phyloP scores from a whole-genome alignment of 2,329 filamentous ascomycete genomes.

The Teratosphaeria gauchensis region DNA sequence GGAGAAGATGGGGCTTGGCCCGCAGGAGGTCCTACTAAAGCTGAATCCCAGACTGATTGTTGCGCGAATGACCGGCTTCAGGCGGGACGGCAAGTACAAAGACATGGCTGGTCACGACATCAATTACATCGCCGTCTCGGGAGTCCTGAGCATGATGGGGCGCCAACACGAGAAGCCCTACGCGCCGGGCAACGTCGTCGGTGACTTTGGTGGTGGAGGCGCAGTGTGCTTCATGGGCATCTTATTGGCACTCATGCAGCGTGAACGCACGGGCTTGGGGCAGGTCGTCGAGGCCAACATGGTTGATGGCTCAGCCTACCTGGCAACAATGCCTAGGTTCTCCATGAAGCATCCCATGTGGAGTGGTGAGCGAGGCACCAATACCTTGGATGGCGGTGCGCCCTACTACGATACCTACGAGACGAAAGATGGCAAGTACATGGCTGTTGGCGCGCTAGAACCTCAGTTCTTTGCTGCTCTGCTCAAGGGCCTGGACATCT shows the following conservation, averaged over 20 bases:
- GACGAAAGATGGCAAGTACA: slow-evolving; percentile 66
- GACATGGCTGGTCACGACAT: slow-evolving; percentile 92
- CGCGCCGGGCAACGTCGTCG: slow-evolving; percentile 74
- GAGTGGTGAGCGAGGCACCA: slow-evolving; percentile 56
- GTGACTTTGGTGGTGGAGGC: slow-evolving; percentile 85
- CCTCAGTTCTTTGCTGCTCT: slow-evolving; percentile 70
- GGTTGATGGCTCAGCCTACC: slow-evolving; percentile 78
- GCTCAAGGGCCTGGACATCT: slow-evolving; percentile 56
- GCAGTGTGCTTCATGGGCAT: slow-evolving; percentile 74
- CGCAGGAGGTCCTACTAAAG: slow-evolving; percentile 51
- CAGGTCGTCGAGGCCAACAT: slow-evolving; percentile 95
- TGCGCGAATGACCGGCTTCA: slow-evolving; percentile 78
- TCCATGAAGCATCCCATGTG: slow-evolving; percentile 55
- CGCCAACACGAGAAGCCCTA: slow-evolving; percentile 59
- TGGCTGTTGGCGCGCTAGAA: slow-evolving; percentile 83
- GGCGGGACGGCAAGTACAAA: slow-evolving; percentile 69
- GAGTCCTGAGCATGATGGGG: slow-evolving; percentile 68
- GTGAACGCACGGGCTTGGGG: slow-evolving; percentile 56
- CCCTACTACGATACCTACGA: slow-evolving; percentile 88
- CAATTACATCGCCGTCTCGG: slow-evolving; percentile 87
- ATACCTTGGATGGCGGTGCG: slow-evolving; percentile 72
- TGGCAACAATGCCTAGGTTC: slow-evolving; percentile 69
- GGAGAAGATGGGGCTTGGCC: slow-evolving; percentile 71
- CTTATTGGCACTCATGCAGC: slow-evolving; percentile 63
- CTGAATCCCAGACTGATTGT: slow-evolving; percentile 70